These are phyloP conservation scores for Entomortierella beljakovae DNA, from an alignment of 192 early-diverging fungal genomes.

Conservation along the genomic window DNA sequence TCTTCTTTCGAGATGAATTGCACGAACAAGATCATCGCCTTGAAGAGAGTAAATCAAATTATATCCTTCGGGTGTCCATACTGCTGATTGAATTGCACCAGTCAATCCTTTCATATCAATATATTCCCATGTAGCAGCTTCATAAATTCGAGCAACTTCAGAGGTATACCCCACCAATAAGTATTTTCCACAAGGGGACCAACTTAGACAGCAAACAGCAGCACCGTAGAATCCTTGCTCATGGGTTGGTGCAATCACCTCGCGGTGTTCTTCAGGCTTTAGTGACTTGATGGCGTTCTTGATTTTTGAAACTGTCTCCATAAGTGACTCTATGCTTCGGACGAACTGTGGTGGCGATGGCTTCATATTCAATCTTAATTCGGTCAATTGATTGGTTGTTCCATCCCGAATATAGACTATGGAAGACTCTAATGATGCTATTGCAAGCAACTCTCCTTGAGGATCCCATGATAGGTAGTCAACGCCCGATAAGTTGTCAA, in stretches of 20 bases:
- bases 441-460: conserved; percentile 39
- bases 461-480: conserved; percentile 44
- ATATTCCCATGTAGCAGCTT: conserved; percentile 31
- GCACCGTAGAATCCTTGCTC: conserved; percentile 18
- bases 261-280: neutral
- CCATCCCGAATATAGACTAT: conserved; percentile 35
- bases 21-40: conserved; percentile 53
- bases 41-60: conserved; percentile 66
- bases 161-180: conserved; percentile 31
- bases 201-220: conserved; percentile 16
- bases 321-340: conserved; percentile 6
- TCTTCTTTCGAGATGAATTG: conserved; percentile 50
- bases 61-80: conserved; percentile 71
- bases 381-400: conserved; percentile 16
- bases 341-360: conserved; percentile 12
- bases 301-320: conserved; percentile 28
- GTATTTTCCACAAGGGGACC: conserved; percentile 41
- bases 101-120: conserved; percentile 36
- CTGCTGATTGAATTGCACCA: conserved; percentile 57
- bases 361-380: conserved; percentile 16
- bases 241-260: conserved; percentile 1
- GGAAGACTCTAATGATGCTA: conserved; percentile 34
- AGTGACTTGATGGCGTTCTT: conserved; percentile 7
- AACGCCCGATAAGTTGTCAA: conserved; percentile 13
- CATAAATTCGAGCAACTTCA: conserved; percentile 23